These are phyloP conservation scores for Allomyces arbusculus DNA, from an alignment of 192 early-diverging fungal species.

Conservation along the genomic window DNA sequence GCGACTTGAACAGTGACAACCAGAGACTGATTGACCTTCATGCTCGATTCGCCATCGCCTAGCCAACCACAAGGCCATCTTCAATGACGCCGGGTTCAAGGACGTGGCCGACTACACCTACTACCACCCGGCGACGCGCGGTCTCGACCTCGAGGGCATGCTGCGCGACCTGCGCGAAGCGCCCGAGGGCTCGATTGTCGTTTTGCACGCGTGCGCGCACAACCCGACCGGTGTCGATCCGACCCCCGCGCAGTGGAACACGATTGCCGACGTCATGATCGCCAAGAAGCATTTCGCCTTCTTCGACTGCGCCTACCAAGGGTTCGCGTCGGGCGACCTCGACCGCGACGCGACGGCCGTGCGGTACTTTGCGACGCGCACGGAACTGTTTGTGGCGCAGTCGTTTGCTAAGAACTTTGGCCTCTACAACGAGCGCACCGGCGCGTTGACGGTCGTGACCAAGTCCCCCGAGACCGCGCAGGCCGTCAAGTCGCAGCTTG, in stretches of 20 bases:
- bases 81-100: conserved; percentile 56
- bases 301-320: conserved; percentile 98
- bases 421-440: conserved; percentile 80
- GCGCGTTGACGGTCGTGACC: conserved; percentile 62
- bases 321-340: conserved; percentile 83
- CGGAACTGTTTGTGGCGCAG: conserved; percentile 76
- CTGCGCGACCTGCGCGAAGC: conserved; percentile 45
- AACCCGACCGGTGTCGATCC: conserved; percentile 99
- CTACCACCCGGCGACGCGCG: conserved; percentile 58
- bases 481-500: conserved; percentile 58
- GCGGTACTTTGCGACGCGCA: conserved; percentile 75
- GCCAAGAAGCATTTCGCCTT: conserved; percentile 69
- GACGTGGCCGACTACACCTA: conserved; percentile 71
- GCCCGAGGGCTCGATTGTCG: conserved; percentile 56
- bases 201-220: conserved; percentile 93
- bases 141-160: conserved; percentile 62
- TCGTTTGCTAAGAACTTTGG: conserved; percentile 98
- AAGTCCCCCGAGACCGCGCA: conserved; percentile 23
- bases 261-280: conserved; percentile 63
- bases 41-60: not conserved
- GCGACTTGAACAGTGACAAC: not conserved
- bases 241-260: conserved; percentile 77
- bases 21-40: not conserved
- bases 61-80: conserved; percentile 80
- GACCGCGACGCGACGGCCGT: conserved; percentile 82